Evolutionary conservation across 2,329 filamentous ascomycete species (phyloP).

Genomic region (Fusarium sp.): DNA sequence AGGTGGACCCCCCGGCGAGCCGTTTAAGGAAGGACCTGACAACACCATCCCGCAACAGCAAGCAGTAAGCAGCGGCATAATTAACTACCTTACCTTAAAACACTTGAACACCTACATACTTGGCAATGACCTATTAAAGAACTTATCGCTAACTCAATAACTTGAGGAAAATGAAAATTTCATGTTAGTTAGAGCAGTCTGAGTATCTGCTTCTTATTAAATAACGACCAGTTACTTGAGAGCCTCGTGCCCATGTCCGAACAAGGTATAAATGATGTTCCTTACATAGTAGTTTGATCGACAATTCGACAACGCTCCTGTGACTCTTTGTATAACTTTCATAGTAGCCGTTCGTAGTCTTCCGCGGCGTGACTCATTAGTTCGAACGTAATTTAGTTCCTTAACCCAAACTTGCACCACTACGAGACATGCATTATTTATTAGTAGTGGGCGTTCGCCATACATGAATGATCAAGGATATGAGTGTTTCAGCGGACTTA

Average conservation of each 20-base stretch:
- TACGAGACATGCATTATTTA: slow-evolving; percentile 17
- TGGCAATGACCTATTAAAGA: neutral
- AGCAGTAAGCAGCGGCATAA: neutral
- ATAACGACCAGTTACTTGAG: neutral
- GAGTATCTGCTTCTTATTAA: neutral
- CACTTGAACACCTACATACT: neutral
- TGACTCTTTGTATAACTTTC: neutral
- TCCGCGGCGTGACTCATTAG: slow-evolving; percentile 23
- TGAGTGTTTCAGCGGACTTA: neutral
- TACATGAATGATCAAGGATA: neutral
- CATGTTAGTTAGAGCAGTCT: neutral
- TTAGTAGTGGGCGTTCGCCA: neutral
- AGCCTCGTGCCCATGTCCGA: neutral
- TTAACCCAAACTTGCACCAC: neutral
- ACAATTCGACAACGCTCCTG: neutral
- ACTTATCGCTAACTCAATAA: neutral
- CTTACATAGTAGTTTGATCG: neutral
- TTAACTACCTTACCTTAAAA: neutral
- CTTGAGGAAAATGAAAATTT: neutral
- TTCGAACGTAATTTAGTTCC: neutral
- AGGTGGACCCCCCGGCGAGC: slow-evolving; percentile 24
- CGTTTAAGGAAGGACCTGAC: slow-evolving; percentile 32
- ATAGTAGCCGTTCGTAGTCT: neutral
- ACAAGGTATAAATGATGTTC: neutral
- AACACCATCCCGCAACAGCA: slow-evolving; percentile 1